Percentiles rank a stretch among this genome's conserved stretches.
Evolutionary conservation across 2,329 filamentous ascomycete genomes (phyloP).

Genomic region (Xylaria sp.): DNA sequence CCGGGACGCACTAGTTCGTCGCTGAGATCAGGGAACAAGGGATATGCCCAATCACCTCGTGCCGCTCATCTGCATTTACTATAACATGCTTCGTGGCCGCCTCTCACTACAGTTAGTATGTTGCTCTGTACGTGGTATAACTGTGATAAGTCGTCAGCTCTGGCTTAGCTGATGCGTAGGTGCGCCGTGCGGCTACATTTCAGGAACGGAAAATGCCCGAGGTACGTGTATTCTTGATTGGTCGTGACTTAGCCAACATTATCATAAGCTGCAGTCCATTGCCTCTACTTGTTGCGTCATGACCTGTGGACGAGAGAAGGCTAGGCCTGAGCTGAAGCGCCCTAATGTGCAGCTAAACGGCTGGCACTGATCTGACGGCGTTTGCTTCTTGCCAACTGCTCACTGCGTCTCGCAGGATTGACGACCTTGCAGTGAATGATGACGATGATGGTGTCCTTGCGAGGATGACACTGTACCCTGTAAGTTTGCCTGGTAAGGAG

Average conservation of each 20-base stretch:
- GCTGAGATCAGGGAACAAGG: slow-evolving; percentile 21
- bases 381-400: slow-evolving; percentile 7
- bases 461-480: slow-evolving; percentile 18
- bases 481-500: slow-evolving; percentile 5
- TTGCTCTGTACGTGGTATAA: neutral
- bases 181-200: neutral
- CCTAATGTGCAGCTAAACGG: slow-evolving; percentile 2
- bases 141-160: slow-evolving; percentile 12
- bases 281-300: neutral
- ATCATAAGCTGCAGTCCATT: neutral
- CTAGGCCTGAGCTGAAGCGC: slow-evolving; percentile 15
- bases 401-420: slow-evolving; percentile 8
- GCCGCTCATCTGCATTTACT: slow-evolving; percentile 11
- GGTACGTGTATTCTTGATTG: slow-evolving; percentile 12
- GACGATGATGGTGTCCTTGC: neutral
- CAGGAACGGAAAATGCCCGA: neutral
- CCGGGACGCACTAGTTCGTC: slow-evolving; percentile 27
- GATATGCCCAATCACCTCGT: slow-evolving; percentile 19
- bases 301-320: slow-evolving; percentile 7
- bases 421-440: slow-evolving; percentile 16
- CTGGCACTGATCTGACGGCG: slow-evolving; percentile 4
- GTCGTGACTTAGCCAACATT: slow-evolving; percentile 13
- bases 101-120: neutral
- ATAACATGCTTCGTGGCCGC: slow-evolving; percentile 10
- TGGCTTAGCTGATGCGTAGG: neutral